Base-by-base conservation (phyloP, 139 green algal species). In the Axilococcus clingmanii region DNA sequence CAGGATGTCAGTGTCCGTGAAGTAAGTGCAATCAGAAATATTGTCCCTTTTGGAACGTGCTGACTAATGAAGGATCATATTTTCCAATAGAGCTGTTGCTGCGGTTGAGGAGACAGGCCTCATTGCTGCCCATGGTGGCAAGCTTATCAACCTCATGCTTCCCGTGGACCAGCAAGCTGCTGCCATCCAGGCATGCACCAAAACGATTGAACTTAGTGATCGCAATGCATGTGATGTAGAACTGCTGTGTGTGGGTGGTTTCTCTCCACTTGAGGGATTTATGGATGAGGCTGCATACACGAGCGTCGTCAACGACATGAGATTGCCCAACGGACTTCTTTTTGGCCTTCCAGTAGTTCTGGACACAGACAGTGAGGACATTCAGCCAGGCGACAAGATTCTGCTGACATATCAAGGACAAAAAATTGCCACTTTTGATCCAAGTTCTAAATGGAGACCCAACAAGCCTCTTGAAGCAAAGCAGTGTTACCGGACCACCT, bases 221-320 rank as follows among this genome's bases (percentile, higher is more conserved):
- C 72, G 87, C 32, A 90, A 91, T 56, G 87, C 87, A 3, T 95
- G 87, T 64, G 87, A 95, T 40, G 79, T 95, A 17, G 87, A 95
- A 77, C 84, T 95, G 38, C 75, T 95, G 6, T 51, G 53, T 6
- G 78, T 93, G 24, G 87, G 85, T 12, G 83, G 51, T 40, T 95
- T 95, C 64, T 92, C 84, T 24, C 87, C 87, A 0, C 60, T 95
- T 40, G 65, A 80, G 38, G 87, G 87, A 45, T 94, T 94, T 72
- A 84, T 95, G 71, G 78, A 76, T 38, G 60, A 86, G 57, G 80
- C 75, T 3, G 70, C 74, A 8, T 95, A 94, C 55, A 49, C 83
- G 2, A 63, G 65, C 17, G 77, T 89, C 4, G 80, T 95, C 17
- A 43, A 84, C 9, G 61, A 80, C 56, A 84, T 84, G 77, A 69